Evolutionary conservation across 228 moss, liverwort and hornwort species (phyloP).

Genomic region (Sphagnum magellanicum): DNA sequence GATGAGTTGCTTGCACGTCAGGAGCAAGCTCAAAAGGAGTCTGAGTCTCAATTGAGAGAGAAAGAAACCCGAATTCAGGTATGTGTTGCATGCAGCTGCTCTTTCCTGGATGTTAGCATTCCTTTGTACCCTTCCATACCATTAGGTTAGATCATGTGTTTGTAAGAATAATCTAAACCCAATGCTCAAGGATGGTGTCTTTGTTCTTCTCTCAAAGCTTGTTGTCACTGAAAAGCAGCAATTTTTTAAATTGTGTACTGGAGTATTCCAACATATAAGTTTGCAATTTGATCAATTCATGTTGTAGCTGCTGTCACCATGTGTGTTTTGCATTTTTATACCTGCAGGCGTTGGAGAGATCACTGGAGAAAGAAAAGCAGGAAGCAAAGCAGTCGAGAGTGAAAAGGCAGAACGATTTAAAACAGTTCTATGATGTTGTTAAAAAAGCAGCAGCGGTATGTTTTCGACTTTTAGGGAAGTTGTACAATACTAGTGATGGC

Average conservation of each 20-base stretch:
- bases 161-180: too few relatives aligned
- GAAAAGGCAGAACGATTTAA: conserved; percentile 70
- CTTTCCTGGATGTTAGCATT: background rate
- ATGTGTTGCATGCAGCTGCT: conserved; percentile 3
- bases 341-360: conserved; percentile 74
- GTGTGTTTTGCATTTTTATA: background rate
- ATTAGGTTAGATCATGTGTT: too few relatives aligned
- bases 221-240: too few relatives aligned
- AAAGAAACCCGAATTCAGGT: conserved; percentile 86
- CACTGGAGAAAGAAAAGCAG: conserved; percentile 82
- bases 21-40: conserved; percentile 76
- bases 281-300: background rate
- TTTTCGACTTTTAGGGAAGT: background rate
- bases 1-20: conserved; percentile 63
- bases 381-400: conserved; percentile 58
- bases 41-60: conserved; percentile 47
- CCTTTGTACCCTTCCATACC: too few relatives aligned
- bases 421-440: conserved; percentile 59
- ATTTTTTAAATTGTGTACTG: background rate
- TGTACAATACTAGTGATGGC: too few relatives aligned
- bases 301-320: background rate
- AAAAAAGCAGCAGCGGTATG: conserved; percentile 65
- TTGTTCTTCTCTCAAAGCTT: too few relatives aligned
- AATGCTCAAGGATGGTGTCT: too few relatives aligned
- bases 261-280: too few relatives aligned